Evolutionary conservation across 2,329 filamentous ascomycete genomes (phyloP).

Genomic region (Alternaria sp.): DNA sequence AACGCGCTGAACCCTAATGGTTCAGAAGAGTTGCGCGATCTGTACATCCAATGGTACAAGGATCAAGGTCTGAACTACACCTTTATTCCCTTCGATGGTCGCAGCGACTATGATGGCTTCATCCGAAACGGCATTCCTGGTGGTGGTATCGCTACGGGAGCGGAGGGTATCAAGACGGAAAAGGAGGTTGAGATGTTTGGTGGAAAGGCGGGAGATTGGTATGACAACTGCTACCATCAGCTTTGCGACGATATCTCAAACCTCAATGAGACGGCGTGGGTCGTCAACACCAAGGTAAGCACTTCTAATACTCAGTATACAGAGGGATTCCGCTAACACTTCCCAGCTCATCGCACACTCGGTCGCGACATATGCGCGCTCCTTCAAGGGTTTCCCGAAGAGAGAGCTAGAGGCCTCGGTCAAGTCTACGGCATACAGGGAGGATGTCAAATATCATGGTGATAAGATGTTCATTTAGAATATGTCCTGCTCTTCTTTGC

Average conservation of each 20-base stretch:
- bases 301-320: not conserved
- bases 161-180: constrained; percentile 54
- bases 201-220: constrained; percentile 51
- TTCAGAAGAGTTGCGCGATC: constrained; percentile 48
- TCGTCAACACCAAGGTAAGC: constrained; percentile 51
- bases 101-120: constrained; percentile 54
- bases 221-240: constrained; percentile 53
- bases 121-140: constrained; percentile 53
- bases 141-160: constrained; percentile 54
- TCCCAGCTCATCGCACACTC: constrained; percentile 49
- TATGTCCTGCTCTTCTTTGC: not conserved
- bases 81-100: constrained; percentile 53
- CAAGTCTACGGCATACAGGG: constrained; percentile 30
- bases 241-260: constrained; percentile 52
- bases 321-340: constrained; percentile 8
- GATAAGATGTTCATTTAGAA: constrained; percentile 43
- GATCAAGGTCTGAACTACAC: constrained; percentile 49
- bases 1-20: constrained; percentile 49
- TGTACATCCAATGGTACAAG: constrained; percentile 53
- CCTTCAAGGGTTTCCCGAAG: constrained; percentile 48
- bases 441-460: constrained; percentile 45
- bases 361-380: constrained; percentile 48
- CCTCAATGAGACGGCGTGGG: constrained; percentile 50
- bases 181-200: constrained; percentile 50
- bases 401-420: constrained; percentile 28